Evolutionary conservation across 768 basidiomycete species (phyloP), one percentile per base, ranked within the genome.

Genomic region (Leccinum arenicola): DNA sequence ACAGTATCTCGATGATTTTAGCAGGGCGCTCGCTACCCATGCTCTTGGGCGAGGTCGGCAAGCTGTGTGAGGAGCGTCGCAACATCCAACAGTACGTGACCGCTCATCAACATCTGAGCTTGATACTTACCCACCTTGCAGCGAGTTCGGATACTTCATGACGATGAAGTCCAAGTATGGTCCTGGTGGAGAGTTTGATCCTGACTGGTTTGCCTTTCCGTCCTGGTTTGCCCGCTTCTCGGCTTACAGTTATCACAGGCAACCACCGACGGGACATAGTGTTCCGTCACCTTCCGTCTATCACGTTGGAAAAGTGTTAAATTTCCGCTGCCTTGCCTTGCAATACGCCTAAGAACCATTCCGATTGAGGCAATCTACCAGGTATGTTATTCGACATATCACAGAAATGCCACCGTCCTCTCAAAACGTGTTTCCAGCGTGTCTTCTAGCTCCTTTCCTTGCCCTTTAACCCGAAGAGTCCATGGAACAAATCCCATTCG

Each of bases 1-100:
- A 45, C 56, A 91, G 88, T 93, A 94, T 70, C 80, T 94, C 14
- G 88, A 94, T 60, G 90, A 93, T 57, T 94, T 94, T 75, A 93
- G 90, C 72, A 89, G 86, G 70, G 87, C 91, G 2, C 74, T 93
- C 50, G 90, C 92, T 3, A 79, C 82, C 15, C 31, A 87, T 91
- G 81, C 78, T 94, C 14, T 81, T 94, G 12, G 82, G 81, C 36
- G 92, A 94, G 76, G 92, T 93, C 43, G 90, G 91, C 40, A 89
- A 87, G 64, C 76, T 94, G 50, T 84, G 89, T 5, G 88, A 92
- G 72, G 88, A 93, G 66, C 81, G 86, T 66, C 84, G 91, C 47
- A 82, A 80, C 21, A 77, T 93, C 25, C 88, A 92, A 77, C 84
- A 88, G 91, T 93, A 75, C 52, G 89, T 82, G 15, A 0, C 29